phyloP scores from a whole-genome alignment of 768 basidiomycete genomes.

The Leccinum ochraceum region DNA sequence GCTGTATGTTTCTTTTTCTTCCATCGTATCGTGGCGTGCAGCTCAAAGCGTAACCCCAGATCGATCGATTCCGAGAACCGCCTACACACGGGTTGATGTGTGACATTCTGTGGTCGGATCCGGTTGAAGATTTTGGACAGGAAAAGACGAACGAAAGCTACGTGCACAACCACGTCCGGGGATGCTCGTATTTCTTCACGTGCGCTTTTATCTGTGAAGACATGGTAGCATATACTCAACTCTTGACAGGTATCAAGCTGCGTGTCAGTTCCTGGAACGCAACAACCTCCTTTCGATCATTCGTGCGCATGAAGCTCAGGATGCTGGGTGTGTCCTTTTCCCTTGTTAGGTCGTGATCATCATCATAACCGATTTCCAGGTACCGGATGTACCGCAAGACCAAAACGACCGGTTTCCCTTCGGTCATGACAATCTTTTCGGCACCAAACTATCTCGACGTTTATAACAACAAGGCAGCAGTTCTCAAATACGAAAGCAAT shows the following conservation, averaged over 20 bases:
- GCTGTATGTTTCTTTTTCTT: conserved; percentile 48
- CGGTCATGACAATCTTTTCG: conserved; percentile 99
- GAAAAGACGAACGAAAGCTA: conserved; percentile 92
- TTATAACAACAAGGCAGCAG: conserved; percentile 98
- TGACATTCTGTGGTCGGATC: conserved; percentile 98
- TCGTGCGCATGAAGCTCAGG: conserved; percentile 97
- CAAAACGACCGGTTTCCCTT: conserved; percentile 96
- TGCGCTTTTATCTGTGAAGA: conserved; percentile 34
- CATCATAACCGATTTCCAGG: conserved; percentile 37
- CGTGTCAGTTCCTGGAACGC: conserved; percentile 95
- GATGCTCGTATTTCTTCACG: conserved; percentile 96
- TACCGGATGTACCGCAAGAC: conserved; percentile 99
- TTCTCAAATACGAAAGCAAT: conserved; percentile 98
- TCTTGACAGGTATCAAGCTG: conserved; percentile 81
- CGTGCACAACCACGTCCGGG: conserved; percentile 94
- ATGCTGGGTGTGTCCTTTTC: conserved; percentile 74
- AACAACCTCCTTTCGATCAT: conserved; percentile 98
- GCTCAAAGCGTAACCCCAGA: conserved; percentile 43
- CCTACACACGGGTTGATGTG: conserved; percentile 98
- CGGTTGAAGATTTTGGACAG: conserved; percentile 94
- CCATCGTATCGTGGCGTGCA: not conserved
- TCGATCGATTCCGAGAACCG: conserved; percentile 98
- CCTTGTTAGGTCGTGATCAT: not conserved
- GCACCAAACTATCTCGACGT: conserved; percentile 98
- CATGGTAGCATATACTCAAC: conserved; percentile 2